A percentile compares a stretch with the other conserved stretches of the same genome.
Evolutionary conservation across 441 rosid genomes (phyloP).

Genomic region (Croton setiger): DNA sequence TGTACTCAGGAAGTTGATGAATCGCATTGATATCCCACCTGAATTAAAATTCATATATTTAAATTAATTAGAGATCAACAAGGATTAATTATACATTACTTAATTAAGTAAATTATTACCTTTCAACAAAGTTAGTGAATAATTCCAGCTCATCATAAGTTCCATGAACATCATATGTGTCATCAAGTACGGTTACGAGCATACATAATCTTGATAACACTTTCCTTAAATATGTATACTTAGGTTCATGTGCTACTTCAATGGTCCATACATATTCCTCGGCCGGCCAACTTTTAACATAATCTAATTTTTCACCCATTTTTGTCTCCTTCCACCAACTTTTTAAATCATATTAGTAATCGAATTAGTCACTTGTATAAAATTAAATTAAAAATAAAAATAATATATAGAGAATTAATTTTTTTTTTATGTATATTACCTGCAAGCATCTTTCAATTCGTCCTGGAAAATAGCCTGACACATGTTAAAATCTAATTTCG

Average conservation of each 20-base stretch:
- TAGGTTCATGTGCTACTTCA: slow-evolving; percentile 8
- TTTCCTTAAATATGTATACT: slow-evolving; percentile 15
- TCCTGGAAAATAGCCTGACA: slow-evolving; percentile 28
- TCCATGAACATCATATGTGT: slow-evolving; percentile 20
- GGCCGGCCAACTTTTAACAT: slow-evolving; percentile 17
- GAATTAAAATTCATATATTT: background rate
- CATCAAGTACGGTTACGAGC: slow-evolving; percentile 17
- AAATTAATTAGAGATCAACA: too few species aligned
- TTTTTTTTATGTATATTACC: slow-evolving; percentile 17
- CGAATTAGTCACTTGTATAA: background rate
- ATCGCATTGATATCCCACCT: slow-evolving; percentile 29
- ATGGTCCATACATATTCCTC: slow-evolving; percentile 15
- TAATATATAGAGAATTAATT: background rate
- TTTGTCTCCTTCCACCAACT: slow-evolving; percentile 26
- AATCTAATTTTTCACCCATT: slow-evolving; percentile 7
- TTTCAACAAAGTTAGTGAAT: slow-evolving; percentile 12
- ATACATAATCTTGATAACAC: background rate
- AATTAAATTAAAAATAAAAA: background rate
- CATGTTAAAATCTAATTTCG: slow-evolving; percentile 34
- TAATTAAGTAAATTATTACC: slow-evolving; percentile 1
- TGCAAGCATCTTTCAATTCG: slow-evolving; percentile 24
- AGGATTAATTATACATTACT: too few species aligned
- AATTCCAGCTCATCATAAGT: slow-evolving; percentile 19
- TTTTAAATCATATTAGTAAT: background rate
- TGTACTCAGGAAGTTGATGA: slow-evolving; percentile 29